Percentiles rank a stretch among this genome's conserved stretches.
These are phyloP conservation scores for Ogataea populi-albae DNA, from an alignment of 805 yeast genomes.

Conservation along the genomic window DNA sequence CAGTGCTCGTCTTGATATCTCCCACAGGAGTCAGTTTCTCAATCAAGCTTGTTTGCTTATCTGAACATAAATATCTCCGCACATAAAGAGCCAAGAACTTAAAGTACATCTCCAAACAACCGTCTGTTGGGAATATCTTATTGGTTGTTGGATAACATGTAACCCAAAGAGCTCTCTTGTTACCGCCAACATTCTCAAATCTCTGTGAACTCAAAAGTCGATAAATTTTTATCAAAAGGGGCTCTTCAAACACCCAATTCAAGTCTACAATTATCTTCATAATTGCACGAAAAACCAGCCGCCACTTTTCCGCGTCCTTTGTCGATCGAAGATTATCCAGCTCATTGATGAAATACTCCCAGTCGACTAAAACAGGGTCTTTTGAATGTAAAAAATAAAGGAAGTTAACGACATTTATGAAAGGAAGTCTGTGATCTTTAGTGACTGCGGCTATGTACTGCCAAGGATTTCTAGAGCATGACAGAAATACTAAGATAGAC, in stretches of 20 bases:
- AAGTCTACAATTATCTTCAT: slow-evolving; percentile 23
- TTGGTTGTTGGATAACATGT: slow-evolving; percentile 14
- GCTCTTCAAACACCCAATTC: slow-evolving; percentile 31
- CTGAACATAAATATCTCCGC: slow-evolving; percentile 15
- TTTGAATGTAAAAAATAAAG: slow-evolving; percentile 27
- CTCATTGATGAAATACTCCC: slow-evolving; percentile 30
- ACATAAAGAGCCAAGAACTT: slow-evolving; percentile 27
- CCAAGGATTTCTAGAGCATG: slow-evolving; percentile 27
- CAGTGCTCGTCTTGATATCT: slow-evolving; percentile 25
- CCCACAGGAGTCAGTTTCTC: slow-evolving; percentile 36
- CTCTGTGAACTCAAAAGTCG: slow-evolving; percentile 24
- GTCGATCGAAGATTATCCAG: slow-evolving; percentile 12
- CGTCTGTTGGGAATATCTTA: slow-evolving; percentile 22
- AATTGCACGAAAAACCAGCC: slow-evolving; percentile 17
- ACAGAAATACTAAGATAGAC: slow-evolving; percentile 21
- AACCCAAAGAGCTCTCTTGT: slow-evolving; percentile 7
- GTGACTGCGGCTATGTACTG: slow-evolving; percentile 17
- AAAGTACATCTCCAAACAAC: slow-evolving; percentile 32
- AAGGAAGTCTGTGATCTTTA: slow-evolving; percentile 9
- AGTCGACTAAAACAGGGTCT: slow-evolving; percentile 25
- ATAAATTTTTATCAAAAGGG: slow-evolving; percentile 28
- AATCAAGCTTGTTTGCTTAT: slow-evolving; percentile 20
- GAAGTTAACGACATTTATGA: slow-evolving; percentile 22
- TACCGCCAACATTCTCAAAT: slow-evolving; percentile 28
- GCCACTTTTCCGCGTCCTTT: slow-evolving; percentile 10